A percentile compares a stretch with the other conserved stretches of the same genome.
Conservation (phyloP, 2,329 filamentous ascomycete species). For the Clonostachys rhizophaga region DNA sequence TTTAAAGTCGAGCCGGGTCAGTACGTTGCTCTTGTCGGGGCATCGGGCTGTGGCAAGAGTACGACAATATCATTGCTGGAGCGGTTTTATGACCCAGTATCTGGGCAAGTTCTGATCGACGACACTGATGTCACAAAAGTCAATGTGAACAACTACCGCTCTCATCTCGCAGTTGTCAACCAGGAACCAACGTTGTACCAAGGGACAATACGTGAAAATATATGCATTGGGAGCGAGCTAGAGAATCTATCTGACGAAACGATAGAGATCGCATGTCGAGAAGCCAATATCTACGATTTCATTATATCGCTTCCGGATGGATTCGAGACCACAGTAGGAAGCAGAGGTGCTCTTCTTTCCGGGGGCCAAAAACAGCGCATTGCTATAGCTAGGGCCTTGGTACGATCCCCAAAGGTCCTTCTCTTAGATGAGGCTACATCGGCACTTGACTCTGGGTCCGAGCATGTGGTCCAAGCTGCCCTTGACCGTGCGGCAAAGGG, state of each 20-base stretch:
- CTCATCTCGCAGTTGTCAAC: constrained; percentile 78
- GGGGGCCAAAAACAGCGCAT: constrained; percentile 97
- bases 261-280: constrained; percentile 56
- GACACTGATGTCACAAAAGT: constrained; percentile 75
- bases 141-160: constrained; percentile 83
- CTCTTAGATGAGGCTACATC: constrained; percentile 94
- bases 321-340: constrained; percentile 93
- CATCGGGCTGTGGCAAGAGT: constrained; percentile 89
- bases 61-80: constrained; percentile 91
- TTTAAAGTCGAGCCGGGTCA: background rate
- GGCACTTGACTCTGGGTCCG: constrained; percentile 76
- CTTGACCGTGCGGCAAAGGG: constrained; percentile 76
- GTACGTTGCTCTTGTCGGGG: constrained; percentile 66
- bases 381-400: constrained; percentile 85
- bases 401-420: constrained; percentile 83
- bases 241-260: constrained; percentile 61
- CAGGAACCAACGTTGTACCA: constrained; percentile 95
- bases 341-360: constrained; percentile 86
- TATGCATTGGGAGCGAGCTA: constrained; percentile 67
- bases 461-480: constrained; percentile 72
- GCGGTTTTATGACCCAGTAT: constrained; percentile 87
- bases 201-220: constrained; percentile 87
- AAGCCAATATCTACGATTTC: constrained; percentile 93
- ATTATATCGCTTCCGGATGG: constrained; percentile 76
- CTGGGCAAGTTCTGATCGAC: constrained; percentile 78